Base-by-base conservation (phyloP, 768 basidiomycete genomes). In the Mycena kentingensis region DNA sequence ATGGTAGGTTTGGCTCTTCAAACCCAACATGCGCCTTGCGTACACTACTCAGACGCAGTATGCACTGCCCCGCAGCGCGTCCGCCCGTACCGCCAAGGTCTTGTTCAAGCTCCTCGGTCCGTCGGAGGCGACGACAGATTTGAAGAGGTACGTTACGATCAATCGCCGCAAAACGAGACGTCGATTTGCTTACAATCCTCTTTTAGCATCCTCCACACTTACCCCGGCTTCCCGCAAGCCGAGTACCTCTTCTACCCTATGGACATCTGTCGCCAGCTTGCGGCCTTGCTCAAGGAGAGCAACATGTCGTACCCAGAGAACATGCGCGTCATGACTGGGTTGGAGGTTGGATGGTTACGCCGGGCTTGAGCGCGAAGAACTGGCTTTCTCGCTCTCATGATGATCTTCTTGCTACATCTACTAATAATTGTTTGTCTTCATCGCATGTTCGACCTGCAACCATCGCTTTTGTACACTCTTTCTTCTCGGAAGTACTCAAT, bases 1-100 rank as follows among this genome's bases (percentile, higher is more conserved):
- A 22, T 18, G 45, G 16, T 63, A 95, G 93, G 77, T 98, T 19
- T 98, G 96, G 95, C 66, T 98, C 19, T 97, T 98, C 79, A 97
- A 95, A 68, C 93, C 94, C 1, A 85, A 78, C 57, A 83, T 98
- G 60, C 82, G 81, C 11, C 69, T 98, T 13, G 83, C 93, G 1
- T 95, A 93, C 65, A 78, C 81, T 38, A 76, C 81, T 8, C 68
- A 79, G 5, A 69, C 71, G 11, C 73, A 80, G 16, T 82, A 80
- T 49, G 67, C 79, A 6, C 75, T 92, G 19, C 80, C 86, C 7
- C 82, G 83, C 65, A 77, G 73, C 42, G 84, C 78, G 5, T 81
- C 82, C 5, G 77, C 88, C 13, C 74, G 78, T 37, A 85, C 83
- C 2, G 88, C 92, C 37, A 95, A 96, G 68, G 87, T 97, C 37